These are phyloP conservation scores for Dicorynia guianensis DNA, from an alignment of 306 rosid genomes.

Conservation along the genomic window DNA sequence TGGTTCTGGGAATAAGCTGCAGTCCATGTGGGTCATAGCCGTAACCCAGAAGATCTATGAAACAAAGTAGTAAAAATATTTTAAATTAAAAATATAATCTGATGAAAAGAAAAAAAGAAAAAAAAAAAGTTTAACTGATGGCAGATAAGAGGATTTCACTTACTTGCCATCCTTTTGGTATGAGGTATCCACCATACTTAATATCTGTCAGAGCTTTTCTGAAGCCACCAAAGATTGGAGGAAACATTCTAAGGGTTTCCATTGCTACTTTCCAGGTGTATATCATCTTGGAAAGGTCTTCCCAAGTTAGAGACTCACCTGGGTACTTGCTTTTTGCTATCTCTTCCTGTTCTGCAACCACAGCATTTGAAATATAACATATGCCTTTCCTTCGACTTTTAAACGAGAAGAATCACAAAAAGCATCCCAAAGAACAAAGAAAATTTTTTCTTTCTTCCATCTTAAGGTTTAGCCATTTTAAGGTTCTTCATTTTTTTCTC, in stretches of 20 bases:
- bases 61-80: not conserved
- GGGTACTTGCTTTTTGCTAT: slow-evolving; percentile 59
- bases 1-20: slow-evolving; percentile 63
- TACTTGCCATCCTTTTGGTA: slow-evolving; percentile 96
- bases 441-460: not conserved
- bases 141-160: slow-evolving; percentile 30
- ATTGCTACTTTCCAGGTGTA: slow-evolving; percentile 81
- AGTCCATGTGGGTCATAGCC: slow-evolving; percentile 77
- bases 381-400: not conserved
- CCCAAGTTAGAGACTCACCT: slow-evolving; percentile 72
- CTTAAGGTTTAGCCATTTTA: not conserved
- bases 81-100: slow-evolving; percentile 20
- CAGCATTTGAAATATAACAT: not conserved
- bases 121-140: slow-evolving; percentile 10
- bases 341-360: slow-evolving; percentile 74
- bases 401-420: not conserved
- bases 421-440: not conserved
- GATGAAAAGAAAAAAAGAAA: not conserved
- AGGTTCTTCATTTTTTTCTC: too few species aligned
- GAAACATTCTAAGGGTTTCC: slow-evolving; percentile 71
- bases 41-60: slow-evolving; percentile 75
- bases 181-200: slow-evolving; percentile 65
- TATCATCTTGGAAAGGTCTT: slow-evolving; percentile 85
- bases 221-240: slow-evolving; percentile 74
- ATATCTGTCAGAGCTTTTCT: slow-evolving; percentile 61